A percentile compares a stretch with the other conserved stretches of the same genome.
Conservation (phyloP, 148 eudicot genomes). For the Cornus controversa region DNA sequence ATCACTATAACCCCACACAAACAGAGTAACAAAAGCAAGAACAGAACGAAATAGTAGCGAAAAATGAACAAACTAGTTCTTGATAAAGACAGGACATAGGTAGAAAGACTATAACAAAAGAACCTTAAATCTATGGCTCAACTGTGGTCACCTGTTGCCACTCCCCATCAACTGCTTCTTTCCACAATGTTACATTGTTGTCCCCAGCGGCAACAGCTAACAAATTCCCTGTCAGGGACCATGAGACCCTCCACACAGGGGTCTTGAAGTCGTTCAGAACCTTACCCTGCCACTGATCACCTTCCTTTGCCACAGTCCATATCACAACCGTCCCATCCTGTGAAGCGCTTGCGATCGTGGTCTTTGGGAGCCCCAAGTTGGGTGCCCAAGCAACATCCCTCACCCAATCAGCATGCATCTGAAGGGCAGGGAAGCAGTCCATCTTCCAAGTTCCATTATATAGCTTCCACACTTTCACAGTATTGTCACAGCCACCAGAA, state of each 20-base stretch:
- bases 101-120: slow-evolving; percentile 14
- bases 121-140: slow-evolving; percentile 46
- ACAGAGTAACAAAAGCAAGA: background rate
- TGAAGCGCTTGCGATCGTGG: slow-evolving; percentile 89
- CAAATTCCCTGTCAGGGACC: slow-evolving; percentile 90
- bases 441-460: slow-evolving; percentile 74
- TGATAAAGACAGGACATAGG: background rate
- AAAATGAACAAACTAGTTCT: slow-evolving; percentile 5
- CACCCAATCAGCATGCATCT: slow-evolving; percentile 79
- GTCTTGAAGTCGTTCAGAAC: slow-evolving; percentile 76
- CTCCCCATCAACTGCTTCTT: slow-evolving; percentile 88
- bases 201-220: slow-evolving; percentile 95
- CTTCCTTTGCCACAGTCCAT: slow-evolving; percentile 84
- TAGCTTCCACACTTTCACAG: slow-evolving; percentile 85
- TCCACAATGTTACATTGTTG: slow-evolving; percentile 79
- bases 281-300: slow-evolving; percentile 87
- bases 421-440: slow-evolving; percentile 92
- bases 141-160: slow-evolving; percentile 80
- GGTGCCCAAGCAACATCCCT: slow-evolving; percentile 98
- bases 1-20: slow-evolving; percentile 11
- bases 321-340: slow-evolving; percentile 89
- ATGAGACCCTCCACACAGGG: slow-evolving; percentile 94
- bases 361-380: slow-evolving; percentile 85
- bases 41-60: background rate
- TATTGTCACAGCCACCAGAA: slow-evolving; percentile 89